Conservation (phyloP, 768 basidiomycete genomes). For the Tricholoma sp. region DNA sequence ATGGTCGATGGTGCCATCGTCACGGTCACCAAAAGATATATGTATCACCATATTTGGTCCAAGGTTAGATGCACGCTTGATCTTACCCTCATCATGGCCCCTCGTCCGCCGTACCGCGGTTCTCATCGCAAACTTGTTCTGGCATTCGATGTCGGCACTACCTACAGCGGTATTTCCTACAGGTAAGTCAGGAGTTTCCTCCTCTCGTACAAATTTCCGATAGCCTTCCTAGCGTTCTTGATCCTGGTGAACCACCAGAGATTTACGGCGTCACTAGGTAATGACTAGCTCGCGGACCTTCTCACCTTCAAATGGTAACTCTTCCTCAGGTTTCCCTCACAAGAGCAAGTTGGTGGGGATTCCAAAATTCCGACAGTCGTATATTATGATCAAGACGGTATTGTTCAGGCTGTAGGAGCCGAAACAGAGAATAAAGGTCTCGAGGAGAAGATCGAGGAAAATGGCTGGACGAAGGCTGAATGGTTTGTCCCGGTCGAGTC, state of each 20-base stretch:
- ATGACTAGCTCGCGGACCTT: background rate
- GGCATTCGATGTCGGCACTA: background rate
- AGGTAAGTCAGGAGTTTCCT: background rate
- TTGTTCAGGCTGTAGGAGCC: too few relatives aligned
- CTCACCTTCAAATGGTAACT: too few relatives aligned
- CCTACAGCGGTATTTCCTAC: background rate
- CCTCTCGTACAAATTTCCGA: background rate
- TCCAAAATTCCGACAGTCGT: too few relatives aligned
- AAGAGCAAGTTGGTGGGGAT: too few relatives aligned
- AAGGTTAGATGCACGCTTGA: background rate
- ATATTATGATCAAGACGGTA: too few relatives aligned
- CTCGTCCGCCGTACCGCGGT: background rate
- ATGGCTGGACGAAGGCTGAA: background rate
- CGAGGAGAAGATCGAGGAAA: too few relatives aligned
- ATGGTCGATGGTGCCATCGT: background rate
- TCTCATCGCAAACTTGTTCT: background rate
- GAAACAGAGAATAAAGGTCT: too few relatives aligned
- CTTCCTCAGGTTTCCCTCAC: too few relatives aligned
- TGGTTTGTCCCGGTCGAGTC: background rate
- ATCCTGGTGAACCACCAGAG: conserved; percentile 29
- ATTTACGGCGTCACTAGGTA: conserved; percentile 42
- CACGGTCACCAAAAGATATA: background rate
- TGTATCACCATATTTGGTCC: background rate
- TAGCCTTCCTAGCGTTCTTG: conserved; percentile 25
- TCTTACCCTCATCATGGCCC: background rate